A percentile compares a stretch with the other conserved stretches of the same genome.
phyloP scores from a whole-genome alignment of 169 alveolate species.

The Perkinsus marinus region DNA sequence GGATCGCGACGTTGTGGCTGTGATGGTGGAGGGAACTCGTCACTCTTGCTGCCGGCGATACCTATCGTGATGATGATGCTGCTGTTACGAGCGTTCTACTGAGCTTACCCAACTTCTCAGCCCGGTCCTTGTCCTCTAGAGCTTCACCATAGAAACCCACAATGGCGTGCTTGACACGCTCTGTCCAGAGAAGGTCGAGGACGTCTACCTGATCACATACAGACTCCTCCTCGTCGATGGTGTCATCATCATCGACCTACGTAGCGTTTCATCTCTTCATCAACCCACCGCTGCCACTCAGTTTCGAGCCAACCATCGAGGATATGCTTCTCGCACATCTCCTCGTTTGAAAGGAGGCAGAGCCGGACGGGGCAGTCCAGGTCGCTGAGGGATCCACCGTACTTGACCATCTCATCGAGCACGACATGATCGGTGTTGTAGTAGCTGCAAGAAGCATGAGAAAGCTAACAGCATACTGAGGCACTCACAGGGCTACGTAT shows the following conservation, averaged over 20 bases:
- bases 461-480: not conserved
- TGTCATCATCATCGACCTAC: not conserved
- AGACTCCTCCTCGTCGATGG: too few relatives aligned
- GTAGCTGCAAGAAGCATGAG: not conserved
- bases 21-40: not conserved
- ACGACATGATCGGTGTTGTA: not conserved
- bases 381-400: not conserved
- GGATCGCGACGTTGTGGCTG: not conserved
- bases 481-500: not conserved
- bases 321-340: not conserved
- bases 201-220: not conserved
- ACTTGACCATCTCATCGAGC: not conserved
- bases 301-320: not conserved
- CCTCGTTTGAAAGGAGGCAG: not conserved
- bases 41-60: not conserved
- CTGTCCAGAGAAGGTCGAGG: not conserved
- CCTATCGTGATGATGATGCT: not conserved
- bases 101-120: not conserved
- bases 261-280: not conserved
- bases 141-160: not conserved
- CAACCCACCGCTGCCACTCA: not conserved
- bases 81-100: not conserved
- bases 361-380: not conserved
- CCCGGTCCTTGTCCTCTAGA: not conserved
- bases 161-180: not conserved